Conservation (phyloP, 495 filamentous ascomycete genomes). For the Neurospora sp. region DNA sequence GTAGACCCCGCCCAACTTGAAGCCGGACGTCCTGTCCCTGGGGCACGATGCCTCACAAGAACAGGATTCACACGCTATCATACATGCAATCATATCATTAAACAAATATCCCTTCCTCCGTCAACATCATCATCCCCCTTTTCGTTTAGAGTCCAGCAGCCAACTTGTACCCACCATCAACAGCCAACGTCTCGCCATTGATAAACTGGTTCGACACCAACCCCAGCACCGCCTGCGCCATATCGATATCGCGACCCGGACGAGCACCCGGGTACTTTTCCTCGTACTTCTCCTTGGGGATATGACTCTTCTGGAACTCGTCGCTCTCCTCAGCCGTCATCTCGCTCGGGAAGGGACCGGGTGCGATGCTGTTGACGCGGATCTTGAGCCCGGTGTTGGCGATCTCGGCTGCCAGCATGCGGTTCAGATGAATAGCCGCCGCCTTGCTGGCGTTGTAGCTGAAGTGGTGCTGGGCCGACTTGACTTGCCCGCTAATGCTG, state of each 20-base stretch:
- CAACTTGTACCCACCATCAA: constrained; percentile 48
- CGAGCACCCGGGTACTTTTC: constrained; percentile 47
- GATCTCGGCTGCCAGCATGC: constrained; percentile 35
- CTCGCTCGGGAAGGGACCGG: constrained; percentile 64
- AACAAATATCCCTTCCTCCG: neutral
- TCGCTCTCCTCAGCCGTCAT: constrained; percentile 52
- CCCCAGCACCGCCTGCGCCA: constrained; percentile 58
- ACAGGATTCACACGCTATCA: neutral
- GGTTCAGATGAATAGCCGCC: constrained; percentile 60
- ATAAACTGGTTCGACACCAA: constrained; percentile 58
- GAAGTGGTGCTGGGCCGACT: constrained; percentile 63
- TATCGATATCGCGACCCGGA: constrained; percentile 63
- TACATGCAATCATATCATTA: neutral
- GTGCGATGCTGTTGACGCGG: constrained; percentile 63
- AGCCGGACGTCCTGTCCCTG: neutral
- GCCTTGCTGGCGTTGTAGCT: constrained; percentile 68
- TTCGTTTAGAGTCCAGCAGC: constrained; percentile 10
- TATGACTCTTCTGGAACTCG: constrained; percentile 51
- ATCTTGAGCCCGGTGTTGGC: constrained; percentile 39
- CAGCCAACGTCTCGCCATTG: constrained; percentile 56
- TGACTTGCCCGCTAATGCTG: constrained; percentile 45
- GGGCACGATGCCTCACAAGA: neutral
- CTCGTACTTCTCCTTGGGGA: constrained; percentile 52
- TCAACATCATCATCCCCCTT: neutral
- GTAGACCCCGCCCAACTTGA: neutral